Percentiles rank a stretch among this genome's conserved stretches.
These are phyloP conservation scores for Ganoderma lucidum DNA, from an alignment of 1,284 basidiomycete species.

Conservation along the genomic window DNA sequence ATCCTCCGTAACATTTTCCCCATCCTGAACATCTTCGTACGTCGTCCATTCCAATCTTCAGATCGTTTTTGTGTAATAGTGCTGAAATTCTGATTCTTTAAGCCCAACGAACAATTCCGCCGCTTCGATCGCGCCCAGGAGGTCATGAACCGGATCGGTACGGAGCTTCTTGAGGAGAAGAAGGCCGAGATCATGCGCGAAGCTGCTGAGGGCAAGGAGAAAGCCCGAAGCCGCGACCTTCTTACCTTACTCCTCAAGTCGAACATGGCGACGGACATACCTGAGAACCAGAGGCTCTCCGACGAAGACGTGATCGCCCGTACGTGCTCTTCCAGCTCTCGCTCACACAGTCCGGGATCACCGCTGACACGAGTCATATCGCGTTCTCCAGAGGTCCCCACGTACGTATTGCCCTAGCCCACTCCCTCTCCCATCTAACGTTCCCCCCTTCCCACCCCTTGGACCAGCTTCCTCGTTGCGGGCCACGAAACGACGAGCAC, in stretches of 20 bases:
- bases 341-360: neutral
- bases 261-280: slow-evolving; percentile 55
- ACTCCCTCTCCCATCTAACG: neutral
- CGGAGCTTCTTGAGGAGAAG: slow-evolving; percentile 49
- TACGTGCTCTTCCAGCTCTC: slow-evolving; percentile 40
- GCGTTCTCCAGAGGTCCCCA: slow-evolving; percentile 23
- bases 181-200: slow-evolving; percentile 53
- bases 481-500: slow-evolving; percentile 77
- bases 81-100: neutral
- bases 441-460: neutral
- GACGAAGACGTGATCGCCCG: slow-evolving; percentile 66
- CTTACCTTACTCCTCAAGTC: slow-evolving; percentile 51
- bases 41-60: neutral
- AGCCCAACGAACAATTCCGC: slow-evolving; percentile 28
- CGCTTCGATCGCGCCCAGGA: slow-evolving; percentile 35
- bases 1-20: slow-evolving; percentile 22
- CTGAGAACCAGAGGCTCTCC: slow-evolving; percentile 52
- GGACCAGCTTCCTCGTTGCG: slow-evolving; percentile 58
- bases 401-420: slow-evolving; percentile 5
- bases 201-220: slow-evolving; percentile 41
- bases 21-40: slow-evolving; percentile 27
- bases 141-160: slow-evolving; percentile 46
- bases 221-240: slow-evolving; percentile 67
- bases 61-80: neutral
- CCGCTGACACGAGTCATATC: slow-evolving; percentile 27